Conservation (phyloP, 352 stramenopile genomes). For the Halophytophthora polymorphica region DNA sequence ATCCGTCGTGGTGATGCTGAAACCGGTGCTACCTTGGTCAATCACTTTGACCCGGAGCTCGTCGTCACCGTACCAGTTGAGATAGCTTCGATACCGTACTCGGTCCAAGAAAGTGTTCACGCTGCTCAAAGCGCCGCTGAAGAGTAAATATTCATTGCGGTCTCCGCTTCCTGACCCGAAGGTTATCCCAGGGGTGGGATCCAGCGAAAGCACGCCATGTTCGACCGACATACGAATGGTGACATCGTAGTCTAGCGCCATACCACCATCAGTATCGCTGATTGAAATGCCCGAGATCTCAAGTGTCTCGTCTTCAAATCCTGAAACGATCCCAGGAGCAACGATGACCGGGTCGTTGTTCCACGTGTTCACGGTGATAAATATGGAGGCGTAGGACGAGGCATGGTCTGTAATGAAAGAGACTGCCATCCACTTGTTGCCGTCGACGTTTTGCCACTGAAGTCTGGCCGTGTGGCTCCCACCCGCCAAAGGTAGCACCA, state of each 20-base stretch:
- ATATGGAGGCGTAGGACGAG: slow-evolving; percentile 66
- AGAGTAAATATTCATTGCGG: slow-evolving; percentile 55
- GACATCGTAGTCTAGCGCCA: slow-evolving; percentile 60
- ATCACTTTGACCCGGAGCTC: slow-evolving; percentile 47
- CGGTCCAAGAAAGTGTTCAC: slow-evolving; percentile 52
- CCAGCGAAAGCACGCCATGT: slow-evolving; percentile 50
- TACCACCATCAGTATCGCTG: slow-evolving; percentile 41
- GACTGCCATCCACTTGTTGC: slow-evolving; percentile 58
- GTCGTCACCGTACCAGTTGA: slow-evolving; percentile 79
- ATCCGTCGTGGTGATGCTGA: slow-evolving; percentile 31
- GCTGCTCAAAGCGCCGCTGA: slow-evolving; percentile 56
- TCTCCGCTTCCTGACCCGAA: slow-evolving; percentile 48
- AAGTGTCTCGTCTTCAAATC: slow-evolving; percentile 47
- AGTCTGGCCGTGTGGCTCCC: slow-evolving; percentile 61
- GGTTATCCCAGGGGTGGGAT: slow-evolving; percentile 57
- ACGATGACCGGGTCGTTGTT: slow-evolving; percentile 66
- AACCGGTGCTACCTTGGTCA: slow-evolving; percentile 67
- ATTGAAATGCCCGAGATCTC: slow-evolving; percentile 42
- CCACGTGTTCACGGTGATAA: slow-evolving; percentile 63
- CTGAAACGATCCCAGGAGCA: slow-evolving; percentile 29
- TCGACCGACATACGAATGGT: slow-evolving; percentile 53
- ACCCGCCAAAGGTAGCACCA: slow-evolving; percentile 51
- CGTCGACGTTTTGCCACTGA: slow-evolving; percentile 78
- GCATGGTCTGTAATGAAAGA: slow-evolving; percentile 68
- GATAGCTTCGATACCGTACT: slow-evolving; percentile 52